These are phyloP conservation scores for Trichoderma sp. DNA, from an alignment of 2,329 filamentous ascomycete genomes.

Conservation along the genomic window DNA sequence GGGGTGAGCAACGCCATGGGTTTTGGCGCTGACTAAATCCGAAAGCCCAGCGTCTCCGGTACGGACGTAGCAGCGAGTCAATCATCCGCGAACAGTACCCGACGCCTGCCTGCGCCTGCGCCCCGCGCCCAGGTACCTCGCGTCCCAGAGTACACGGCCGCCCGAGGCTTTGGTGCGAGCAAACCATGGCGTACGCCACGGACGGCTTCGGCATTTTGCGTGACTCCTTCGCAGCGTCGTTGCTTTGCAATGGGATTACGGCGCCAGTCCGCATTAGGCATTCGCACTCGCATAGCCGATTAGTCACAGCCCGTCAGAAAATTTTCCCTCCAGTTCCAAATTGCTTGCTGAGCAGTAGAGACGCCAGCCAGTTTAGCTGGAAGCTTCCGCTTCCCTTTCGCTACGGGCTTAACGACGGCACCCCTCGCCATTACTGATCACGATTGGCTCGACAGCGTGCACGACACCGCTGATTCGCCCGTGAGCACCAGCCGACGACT, in stretches of 20 bases:
- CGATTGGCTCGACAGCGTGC: background rate
- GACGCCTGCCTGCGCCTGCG: conserved; percentile 12
- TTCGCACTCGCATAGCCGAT: conserved; percentile 9
- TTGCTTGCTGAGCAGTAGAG: background rate
- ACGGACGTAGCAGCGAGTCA: conserved; percentile 7
- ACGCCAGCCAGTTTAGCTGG: background rate
- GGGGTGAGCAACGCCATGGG: background rate
- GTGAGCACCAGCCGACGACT: background rate
- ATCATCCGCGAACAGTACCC: conserved; percentile 17
- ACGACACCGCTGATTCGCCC: background rate
- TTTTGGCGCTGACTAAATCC: conserved; percentile 21
- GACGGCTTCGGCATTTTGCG: conserved; percentile 19
- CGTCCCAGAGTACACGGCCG: background rate
- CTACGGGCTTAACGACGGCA: background rate
- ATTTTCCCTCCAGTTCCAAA: background rate
- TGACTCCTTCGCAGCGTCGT: conserved; percentile 7
- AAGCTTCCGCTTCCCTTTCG: conserved; percentile 5
- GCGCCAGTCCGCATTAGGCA: background rate
- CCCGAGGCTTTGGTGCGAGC: background rate
- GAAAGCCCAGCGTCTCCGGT: conserved; percentile 2
- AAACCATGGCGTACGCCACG: conserved; percentile 1
- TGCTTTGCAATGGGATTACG: background rate
- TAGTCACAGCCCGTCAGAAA: conserved; percentile 3
- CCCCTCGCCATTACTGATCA: background rate
- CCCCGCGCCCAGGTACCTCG: conserved; percentile 16